Base-by-base conservation (phyloP, 129 eudicot species). In the Chrysanthemum seticuspe region DNA sequence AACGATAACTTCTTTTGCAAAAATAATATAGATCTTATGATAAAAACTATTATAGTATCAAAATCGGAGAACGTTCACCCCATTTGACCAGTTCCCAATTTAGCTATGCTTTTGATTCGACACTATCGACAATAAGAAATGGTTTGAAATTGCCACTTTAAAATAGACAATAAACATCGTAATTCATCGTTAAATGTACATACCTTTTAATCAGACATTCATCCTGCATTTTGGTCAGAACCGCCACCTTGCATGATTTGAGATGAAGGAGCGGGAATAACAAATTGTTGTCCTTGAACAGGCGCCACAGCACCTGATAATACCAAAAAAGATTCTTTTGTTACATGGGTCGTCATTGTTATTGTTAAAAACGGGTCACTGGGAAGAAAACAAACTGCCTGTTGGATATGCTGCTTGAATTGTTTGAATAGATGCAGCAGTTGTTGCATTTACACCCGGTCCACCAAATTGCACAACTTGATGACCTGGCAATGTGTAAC, bases 211-310 rank as follows among this genome's bases (percentile, higher is more conserved):
- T 76, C 77, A 83, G 85, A 79, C 76, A 78, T 86, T 90, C 96
- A 94, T 83, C 91, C 97, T 49, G 89, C 73, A 81, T 79, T 84
- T 79, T 84, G 98, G 78, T 88, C 97, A 77, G 98, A 80, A 81
- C 89, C 90, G 47, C 92, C 89, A 67, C 92, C 85, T 81, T 82
- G 97, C 75, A 83, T 77, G 85, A 80, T 85, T 71, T 83, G 97
- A 48, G 89, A 79, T 72, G 96, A 77, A 70, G 83, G 97, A 65
- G 78, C 83, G 60, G 96, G 81, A 67, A 86, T 84, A 75, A 86
- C 73, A 67, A 87, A 90, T 67, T 88, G 97, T 72, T 78, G 97
- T 69, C 84, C 96, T 67, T 84, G 91, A 81, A 84, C 85, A 66
- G 91, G 89, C 60, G 89, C 70, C 16, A 70, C 89, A 29, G 85